These are phyloP conservation scores for Penicillium angulare DNA, from an alignment of 495 filamentous ascomycete genomes.

Conservation along the genomic window DNA sequence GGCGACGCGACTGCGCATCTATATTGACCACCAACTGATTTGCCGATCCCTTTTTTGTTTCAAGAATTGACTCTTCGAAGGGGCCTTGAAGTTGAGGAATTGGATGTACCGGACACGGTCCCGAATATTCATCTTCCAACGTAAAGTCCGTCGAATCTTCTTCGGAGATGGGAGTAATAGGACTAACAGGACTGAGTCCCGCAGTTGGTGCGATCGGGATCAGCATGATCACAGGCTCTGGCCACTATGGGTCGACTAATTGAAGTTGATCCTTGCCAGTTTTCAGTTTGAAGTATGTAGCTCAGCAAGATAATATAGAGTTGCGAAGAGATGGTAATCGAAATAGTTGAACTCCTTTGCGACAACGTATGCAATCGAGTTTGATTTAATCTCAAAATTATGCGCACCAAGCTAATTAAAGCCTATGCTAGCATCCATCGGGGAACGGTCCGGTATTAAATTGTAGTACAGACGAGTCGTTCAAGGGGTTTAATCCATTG, in stretches of 20 bases:
- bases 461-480: neutral
- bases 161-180: neutral
- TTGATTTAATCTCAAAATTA: slow-evolving; percentile 1
- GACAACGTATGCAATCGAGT: neutral
- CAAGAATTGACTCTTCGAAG: slow-evolving; percentile 87
- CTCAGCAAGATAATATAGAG: no score
- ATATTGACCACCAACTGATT: slow-evolving; percentile 52
- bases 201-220: neutral
- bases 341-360: neutral
- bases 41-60: slow-evolving; percentile 54
- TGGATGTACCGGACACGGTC: slow-evolving; percentile 64
- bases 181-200: slow-evolving; percentile 3
- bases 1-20: slow-evolving; percentile 66
- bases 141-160: slow-evolving; percentile 5
- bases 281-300: no score
- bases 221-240: neutral
- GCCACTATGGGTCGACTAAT: neutral
- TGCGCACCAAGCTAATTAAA: slow-evolving; percentile 7
- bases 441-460: slow-evolving; percentile 12
- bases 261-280: neutral
- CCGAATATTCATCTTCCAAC: neutral
- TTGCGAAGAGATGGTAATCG: no score
- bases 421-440: slow-evolving; percentile 14
- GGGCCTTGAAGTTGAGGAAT: slow-evolving; percentile 84
- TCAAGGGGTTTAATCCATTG: neutral